Base-by-base conservation (phyloP, 164 flowering plant species). In the Tinospora cordifolia region DNA sequence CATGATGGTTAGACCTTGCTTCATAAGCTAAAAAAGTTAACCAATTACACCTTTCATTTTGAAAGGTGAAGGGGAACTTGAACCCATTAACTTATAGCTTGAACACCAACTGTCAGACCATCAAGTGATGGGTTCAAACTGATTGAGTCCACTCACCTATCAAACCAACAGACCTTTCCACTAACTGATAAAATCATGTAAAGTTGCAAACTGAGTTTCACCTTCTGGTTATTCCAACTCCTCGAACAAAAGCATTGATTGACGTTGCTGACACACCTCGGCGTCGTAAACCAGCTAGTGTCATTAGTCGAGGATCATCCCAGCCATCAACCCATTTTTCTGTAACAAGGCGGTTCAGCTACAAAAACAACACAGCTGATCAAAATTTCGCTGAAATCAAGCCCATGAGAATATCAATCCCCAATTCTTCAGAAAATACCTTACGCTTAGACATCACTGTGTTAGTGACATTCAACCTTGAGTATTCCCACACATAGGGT, bases 251-350 rank as follows among this genome's bases (percentile, higher is more conserved):
- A 71, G 92, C 71, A 82, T 91, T 95, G 38, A 95, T 95, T 34
- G 99, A 76, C 66, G 88, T 84, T 68, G 97, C 71, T 51, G 97
- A 85, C 70, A 92, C 89, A 69, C 99, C 99, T 69, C 98, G 86
- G 64, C 98, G 90, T 12, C 93, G 74, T 76, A 95, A 82, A 76
- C 96, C 99, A 83, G 98, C 97, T 22, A 95, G 84, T 46, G 99
- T 95, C 97, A 92, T 87, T 39, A 95, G 83, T 49, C 98, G 97
- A 8, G 99, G 99, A 74, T 95, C 99, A 83, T 95, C 99, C 99
- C 99, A 95, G 57, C 99, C 96, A 79, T 89, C 96, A 75, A 95
- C 98, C 88, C 87, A 87, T 65, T 87, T 90, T 27, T 95, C 93
- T 26, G 87, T 92, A 68, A 95, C 99, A 65, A 95, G 80, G 15